Base-by-base conservation (phyloP, 2,329 filamentous ascomycete species). In the Ophiostoma piceae region DNA sequence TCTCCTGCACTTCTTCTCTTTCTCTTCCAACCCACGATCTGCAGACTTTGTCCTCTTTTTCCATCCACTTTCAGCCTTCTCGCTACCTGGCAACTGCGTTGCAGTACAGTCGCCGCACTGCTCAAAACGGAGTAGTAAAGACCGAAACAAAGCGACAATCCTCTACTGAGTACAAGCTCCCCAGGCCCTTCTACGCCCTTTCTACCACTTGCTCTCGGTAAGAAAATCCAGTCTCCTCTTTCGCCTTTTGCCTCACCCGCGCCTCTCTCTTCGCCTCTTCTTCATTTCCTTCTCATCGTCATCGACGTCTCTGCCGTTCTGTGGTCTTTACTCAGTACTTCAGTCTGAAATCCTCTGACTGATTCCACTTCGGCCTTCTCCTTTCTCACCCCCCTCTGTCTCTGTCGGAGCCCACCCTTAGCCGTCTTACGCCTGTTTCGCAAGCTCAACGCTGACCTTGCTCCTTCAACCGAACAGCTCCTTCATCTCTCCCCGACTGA, bases 11-110 rank as follows among this genome's bases (percentile, higher is more conserved):
- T 8, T 26, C 29, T 29, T 14, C 29, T 43, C 19, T 19, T 3
- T 19, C n/a, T 41, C 35, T 41, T 29, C 37, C 4, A 14, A 19
- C 19, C 14, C 35, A 66, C 37, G 37, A 43, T 43, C 64, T 29
- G n/a, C 26, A n/a, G 22, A 66, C 37, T 66, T 67, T 32, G 47
- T 66, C 62, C 16, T 47, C 62, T 67, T 60, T n/a, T 32, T 62
- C 22, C 65, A 26, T 66, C 68, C 67, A 66, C 65, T 66, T 65
- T 66, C 65, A 66, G 65, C 65, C 65, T 47, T 41, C 64, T 32
- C 69, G 66, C 70, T 69, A 60, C 69, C 57, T 65, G 68, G 67
- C 69, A 72, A 69, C 57, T 65, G 62, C 11, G 62, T 65, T 39
- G 62, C 35, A 65, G 62, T 65, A 39, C 3, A 37, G 26, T 29